Evolutionary conservation across 176 grass and related monocot genomes (phyloP).

Genomic region (Aegilops longissima): DNA sequence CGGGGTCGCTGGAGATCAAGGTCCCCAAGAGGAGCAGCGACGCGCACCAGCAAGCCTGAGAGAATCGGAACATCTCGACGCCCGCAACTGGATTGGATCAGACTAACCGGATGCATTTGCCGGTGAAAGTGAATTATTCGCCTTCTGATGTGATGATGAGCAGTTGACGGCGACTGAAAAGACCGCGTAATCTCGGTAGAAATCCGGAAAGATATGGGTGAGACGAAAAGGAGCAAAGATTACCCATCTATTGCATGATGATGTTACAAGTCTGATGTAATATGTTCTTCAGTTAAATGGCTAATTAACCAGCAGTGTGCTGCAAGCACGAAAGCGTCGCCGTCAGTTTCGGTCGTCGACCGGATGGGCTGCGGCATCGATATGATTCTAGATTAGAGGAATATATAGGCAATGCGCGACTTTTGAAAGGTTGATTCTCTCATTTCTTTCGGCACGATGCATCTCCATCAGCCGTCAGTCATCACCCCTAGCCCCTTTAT

Average conservation of each 20-base stretch:
- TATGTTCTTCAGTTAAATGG: constrained; percentile 25
- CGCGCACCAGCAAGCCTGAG: constrained; percentile 29
- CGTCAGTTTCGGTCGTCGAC: constrained; percentile 20
- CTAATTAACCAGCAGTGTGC: neutral
- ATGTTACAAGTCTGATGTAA: neutral
- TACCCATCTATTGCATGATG: neutral
- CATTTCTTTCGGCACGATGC: constrained; percentile 32
- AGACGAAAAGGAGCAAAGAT: neutral
- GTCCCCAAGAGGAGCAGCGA: constrained; percentile 54
- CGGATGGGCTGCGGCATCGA: constrained; percentile 3
- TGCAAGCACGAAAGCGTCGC: neutral
- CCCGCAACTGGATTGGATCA: constrained; percentile 14
- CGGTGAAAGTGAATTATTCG: neutral
- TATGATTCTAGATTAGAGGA: constrained; percentile 5
- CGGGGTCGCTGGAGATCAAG: constrained; percentile 68
- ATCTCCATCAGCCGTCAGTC: neutral
- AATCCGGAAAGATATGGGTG: constrained; percentile 33
- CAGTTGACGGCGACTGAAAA: neutral
- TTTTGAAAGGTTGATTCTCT: constrained; percentile 35
- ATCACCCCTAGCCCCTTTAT: neutral
- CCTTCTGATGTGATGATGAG: constrained; percentile 17
- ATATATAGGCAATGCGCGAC: constrained; percentile 8
- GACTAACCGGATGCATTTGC: constrained; percentile 13
- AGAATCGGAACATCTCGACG: constrained; percentile 27
- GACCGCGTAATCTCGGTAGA: constrained; percentile 7